Conservation (phyloP, 495 filamentous ascomycete species). For the Chaetomidium leptoderma region DNA sequence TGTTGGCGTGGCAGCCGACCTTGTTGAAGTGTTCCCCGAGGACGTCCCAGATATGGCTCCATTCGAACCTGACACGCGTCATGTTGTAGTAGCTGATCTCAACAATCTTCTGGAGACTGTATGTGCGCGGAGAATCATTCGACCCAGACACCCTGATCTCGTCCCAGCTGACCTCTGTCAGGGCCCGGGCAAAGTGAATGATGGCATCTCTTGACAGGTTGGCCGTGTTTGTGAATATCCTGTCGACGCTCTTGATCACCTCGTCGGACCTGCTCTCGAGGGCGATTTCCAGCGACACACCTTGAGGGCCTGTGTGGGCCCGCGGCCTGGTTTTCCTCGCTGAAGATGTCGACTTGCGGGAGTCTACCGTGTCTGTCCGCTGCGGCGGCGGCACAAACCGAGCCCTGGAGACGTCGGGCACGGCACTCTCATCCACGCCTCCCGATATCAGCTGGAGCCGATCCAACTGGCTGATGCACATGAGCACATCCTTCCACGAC, state of each 20-base stretch:
- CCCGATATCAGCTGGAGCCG: conserved; percentile 91
- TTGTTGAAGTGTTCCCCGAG: conserved; percentile 96
- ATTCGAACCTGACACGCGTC: conserved; percentile 95
- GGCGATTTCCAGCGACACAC: conserved; percentile 80
- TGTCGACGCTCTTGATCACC: conserved; percentile 85
- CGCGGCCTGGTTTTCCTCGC: conserved; percentile 59
- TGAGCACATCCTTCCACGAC: conserved; percentile 93
- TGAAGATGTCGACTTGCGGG: conserved; percentile 66
- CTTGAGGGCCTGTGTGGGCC: conserved; percentile 58
- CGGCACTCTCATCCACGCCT: conserved; percentile 84
- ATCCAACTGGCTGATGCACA: conserved; percentile 94
- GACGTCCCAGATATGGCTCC: conserved; percentile 95
- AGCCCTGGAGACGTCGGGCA: conserved; percentile 88
- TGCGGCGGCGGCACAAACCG: conserved; percentile 58
- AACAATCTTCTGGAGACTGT: conserved; percentile 94
- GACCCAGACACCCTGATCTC: conserved; percentile 96
- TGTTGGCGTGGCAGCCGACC: conserved; percentile 93
- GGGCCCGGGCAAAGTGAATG: conserved; percentile 89
- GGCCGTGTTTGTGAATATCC: conserved; percentile 93
- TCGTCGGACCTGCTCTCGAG: conserved; percentile 88
- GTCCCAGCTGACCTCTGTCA: conserved; percentile 97
- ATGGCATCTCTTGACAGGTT: conserved; percentile 93
- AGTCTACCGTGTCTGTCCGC: conserved; percentile 40
- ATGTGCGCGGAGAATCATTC: conserved; percentile 89
- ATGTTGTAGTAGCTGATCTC: conserved; percentile 99